phyloP scores from a whole-genome alignment of 208 protist species.

The Leishmania braziliensis region DNA sequence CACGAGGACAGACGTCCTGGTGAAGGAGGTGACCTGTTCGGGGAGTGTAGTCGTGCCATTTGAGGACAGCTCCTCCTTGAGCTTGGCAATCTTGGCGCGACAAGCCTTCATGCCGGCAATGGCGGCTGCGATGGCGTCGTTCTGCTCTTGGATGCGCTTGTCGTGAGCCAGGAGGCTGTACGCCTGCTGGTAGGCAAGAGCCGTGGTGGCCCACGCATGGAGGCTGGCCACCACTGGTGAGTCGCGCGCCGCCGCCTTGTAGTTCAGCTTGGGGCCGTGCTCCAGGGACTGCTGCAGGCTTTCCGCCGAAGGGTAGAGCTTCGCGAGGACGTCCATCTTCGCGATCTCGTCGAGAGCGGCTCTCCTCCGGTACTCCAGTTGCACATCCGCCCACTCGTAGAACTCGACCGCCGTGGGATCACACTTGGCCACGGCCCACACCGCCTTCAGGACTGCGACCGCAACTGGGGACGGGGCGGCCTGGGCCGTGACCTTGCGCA shows the following conservation, averaged over 20 bases:
- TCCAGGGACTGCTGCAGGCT: conserved; percentile 31
- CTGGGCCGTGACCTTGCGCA: conserved; percentile 60
- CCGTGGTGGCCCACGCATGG: conserved; percentile 63
- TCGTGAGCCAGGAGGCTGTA: conserved; percentile 55
- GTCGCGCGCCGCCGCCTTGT: conserved; percentile 42
- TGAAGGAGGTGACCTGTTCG: conserved; percentile 64
- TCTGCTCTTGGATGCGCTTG: conserved; percentile 65
- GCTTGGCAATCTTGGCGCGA: conserved; percentile 62
- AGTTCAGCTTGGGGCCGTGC: conserved; percentile 41
- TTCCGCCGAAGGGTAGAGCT: conserved; percentile 44
- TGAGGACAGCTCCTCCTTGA: conserved; percentile 59
- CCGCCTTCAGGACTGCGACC: conserved; percentile 62
- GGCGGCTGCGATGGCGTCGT: conserved; percentile 51
- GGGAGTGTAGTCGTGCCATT: conserved; percentile 24
- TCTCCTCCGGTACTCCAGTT: conserved; percentile 55
- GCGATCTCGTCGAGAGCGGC: conserved; percentile 38
- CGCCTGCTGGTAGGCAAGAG: conserved; percentile 68
- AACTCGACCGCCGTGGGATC: conserved; percentile 64
- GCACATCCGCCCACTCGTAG: conserved; percentile 66
- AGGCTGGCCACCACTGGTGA: conserved; percentile 46
- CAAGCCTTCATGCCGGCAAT: conserved; percentile 68
- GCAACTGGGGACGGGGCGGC: conserved; percentile 52
- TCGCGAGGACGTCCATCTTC: conserved; percentile 50
- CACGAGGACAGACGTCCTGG: conserved; percentile 50
- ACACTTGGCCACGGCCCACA: conserved; percentile 50